Evolutionary conservation across 345 rosid genomes (phyloP), one percentile per base, ranked within the genome.

Genomic region (Litchi chinensis): DNA sequence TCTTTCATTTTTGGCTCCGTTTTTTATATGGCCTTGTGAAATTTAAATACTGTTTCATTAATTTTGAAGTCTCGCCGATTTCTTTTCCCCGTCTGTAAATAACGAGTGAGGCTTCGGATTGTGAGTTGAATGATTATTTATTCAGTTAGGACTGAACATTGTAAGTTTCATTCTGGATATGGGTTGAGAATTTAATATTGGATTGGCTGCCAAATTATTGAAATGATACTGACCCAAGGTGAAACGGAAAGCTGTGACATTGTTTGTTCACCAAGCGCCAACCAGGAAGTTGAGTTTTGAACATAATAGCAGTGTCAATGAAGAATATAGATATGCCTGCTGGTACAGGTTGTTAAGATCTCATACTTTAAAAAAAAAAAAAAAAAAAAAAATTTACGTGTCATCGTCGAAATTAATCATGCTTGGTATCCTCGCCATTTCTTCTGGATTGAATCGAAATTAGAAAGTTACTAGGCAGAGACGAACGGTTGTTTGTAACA

Each of bases 21-120:
- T 70, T 72, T 56, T 21, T 74, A 8, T 75, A 65, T 60, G 74
- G 59, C 76, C 73, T 11, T 65, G 79, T 73, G 72, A 65, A 74
- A 76, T 75, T 83, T 70, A 71, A 57, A 21, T 76, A 11, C 70
- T 15, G 63, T 41, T 28, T 63, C 40, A 24, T 56, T 50, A 44
- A 26, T 68, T 39, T 65, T 26, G 4, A 48, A 70, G 67, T 52
- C 52, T 71, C 72, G 40, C 48, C 8, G 48, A 9, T 72, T 28
- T 66, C 28, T 32, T 71, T 10, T 16, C 5, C 70, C 21, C 1
- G 21, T 37, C 43, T 7, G 44, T 43, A 64, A 68, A 64, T 67
- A 64, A 18, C 8, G n/a, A 24, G 46, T 15, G 57, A 60, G 57
- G 21, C 26, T n/a, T 65, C 56, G 21, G 44, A 65, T 75, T n/a